Base-by-base conservation (phyloP, 2,329 filamentous ascomycete species). In the Fusarium cyanostomum region DNA sequence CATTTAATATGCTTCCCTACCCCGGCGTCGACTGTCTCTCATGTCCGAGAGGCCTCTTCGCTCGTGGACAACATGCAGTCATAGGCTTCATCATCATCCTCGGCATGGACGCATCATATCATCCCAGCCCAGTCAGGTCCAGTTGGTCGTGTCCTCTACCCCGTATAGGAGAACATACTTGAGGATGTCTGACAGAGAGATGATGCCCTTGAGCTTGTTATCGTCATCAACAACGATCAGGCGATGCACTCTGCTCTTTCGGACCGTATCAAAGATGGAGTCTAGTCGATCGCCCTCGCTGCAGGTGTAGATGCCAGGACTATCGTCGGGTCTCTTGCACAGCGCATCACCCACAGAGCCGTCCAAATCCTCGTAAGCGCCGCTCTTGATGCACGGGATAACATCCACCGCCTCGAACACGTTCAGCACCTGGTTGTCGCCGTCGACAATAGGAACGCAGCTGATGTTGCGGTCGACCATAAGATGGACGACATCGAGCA, bases 391-490 rank as follows among this genome's bases (percentile, higher is more conserved):
- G 70, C 97, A 89, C 0, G 94, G 90, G 68, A 99, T 97, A 59
- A 99, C 94, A 77, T 99, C 95, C 46, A 99, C 94, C 2, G 95
- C 92, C 79, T 99, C 96, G 72, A 99, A 99, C 10, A 98, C 93
- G 72, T 99, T 99, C 64, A 98, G 86, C 0, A 99, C 88, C 77
- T 86, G 80, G 70, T 84, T 82, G 33, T 92, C 87, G 44, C 85
- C 85, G 71, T 98, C 95, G 52, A 99, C 81, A 54, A 99, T 95
- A 9, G 95, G 95, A 31, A 99, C 91, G 71, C 93, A 96, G 37
- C 92, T 97, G 71, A 99, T 98, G 77, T 92, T 97, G 76, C 91
- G 85, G 76, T 92, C 89, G 49, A 99, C 95, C 82, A 99, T 90
- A 77, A 92, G 85, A 73, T 97, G 92, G 60, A 99, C 96, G 27